Conservation (phyloP, 1,284 basidiomycete species). For the Naganishia sp. region DNA sequence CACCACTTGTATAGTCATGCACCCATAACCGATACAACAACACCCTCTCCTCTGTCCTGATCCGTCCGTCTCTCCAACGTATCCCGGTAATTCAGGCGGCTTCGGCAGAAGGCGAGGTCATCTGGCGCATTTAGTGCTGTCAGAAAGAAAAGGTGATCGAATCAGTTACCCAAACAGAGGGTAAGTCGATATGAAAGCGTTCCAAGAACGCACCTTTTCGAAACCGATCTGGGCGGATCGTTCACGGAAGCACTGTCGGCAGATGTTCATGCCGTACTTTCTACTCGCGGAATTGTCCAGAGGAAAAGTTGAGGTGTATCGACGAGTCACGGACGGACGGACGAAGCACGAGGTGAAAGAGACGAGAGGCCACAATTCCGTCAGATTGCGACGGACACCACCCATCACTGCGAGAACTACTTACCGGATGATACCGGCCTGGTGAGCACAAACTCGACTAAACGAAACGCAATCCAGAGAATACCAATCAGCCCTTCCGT, state of each 20-base stretch:
- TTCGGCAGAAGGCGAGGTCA: not conserved
- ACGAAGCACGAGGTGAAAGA: slow-evolving; percentile 6
- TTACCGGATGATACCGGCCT: slow-evolving; percentile 85
- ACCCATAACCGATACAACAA: slow-evolving; percentile 26
- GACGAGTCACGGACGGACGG: not conserved
- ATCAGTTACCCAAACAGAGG: not conserved
- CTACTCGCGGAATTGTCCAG: slow-evolving; percentile 40
- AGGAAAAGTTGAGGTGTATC: not conserved
- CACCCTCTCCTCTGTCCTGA: slow-evolving; percentile 12
- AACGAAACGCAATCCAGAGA: slow-evolving; percentile 25
- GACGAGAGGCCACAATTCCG: slow-evolving; percentile 40
- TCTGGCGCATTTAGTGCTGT: slow-evolving; percentile 22
- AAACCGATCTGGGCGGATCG: slow-evolving; percentile 91
- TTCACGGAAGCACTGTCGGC: slow-evolving; percentile 98
- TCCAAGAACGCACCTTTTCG: slow-evolving; percentile 70
- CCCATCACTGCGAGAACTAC: slow-evolving; percentile 32
- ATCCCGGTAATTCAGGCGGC: slow-evolving; percentile 7
- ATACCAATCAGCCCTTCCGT: slow-evolving; percentile 14
- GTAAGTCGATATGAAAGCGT: not conserved
- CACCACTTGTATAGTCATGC: slow-evolving; percentile 27
- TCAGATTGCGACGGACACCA: slow-evolving; percentile 1
- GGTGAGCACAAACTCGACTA: slow-evolving; percentile 92
- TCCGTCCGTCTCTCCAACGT: slow-evolving; percentile 22
- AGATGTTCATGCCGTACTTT: slow-evolving; percentile 91
- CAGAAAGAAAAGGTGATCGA: not conserved